Base-by-base conservation (phyloP, 1,139 yeast genomes). In the Sugiyamaella castrensis region DNA sequence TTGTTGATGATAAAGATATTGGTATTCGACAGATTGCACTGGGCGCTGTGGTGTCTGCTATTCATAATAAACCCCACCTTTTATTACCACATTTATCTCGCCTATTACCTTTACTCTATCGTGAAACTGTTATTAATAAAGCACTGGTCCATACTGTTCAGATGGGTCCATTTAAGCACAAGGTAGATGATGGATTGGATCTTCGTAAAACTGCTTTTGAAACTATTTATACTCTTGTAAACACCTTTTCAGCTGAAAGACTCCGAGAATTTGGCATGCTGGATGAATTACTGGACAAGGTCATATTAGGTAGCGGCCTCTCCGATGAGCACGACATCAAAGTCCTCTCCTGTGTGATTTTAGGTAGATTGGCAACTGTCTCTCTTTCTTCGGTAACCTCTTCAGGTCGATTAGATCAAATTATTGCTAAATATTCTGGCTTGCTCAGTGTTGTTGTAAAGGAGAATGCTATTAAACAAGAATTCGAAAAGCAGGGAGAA, bases 141-240 rank as follows among this genome's bases (percentile, higher is more conserved):
- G 75, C 76, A 46, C 82, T 81, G 58, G 79, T 85, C 45, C 82
- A 82, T 50, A 70, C 75, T 10, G 83, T 87, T 36, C 86, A 84
- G 41, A 86, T 88, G 82, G 96, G 96, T 0, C 95, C 95, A 0
- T 87, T 85, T 71, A 86, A 86, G 60, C 91, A 86, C 62, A 81
- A 82, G 53, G 78, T 86, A 40, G 96, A 87, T 61, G 85, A 84
- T 58, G 95, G 92, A 0, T 71, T 86, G 41, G 89, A 82, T 54
- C 77, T 82, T 51, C 74, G 96, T 48, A 86, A 85, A 62, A 75
- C 85, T 43, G 75, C 87, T 8, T 86, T 83, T 63, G 96, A 87
- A 61, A 71, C 84, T 30, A 70, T 87, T 42, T 82, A 82, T 62
- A 75, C 87, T 5, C 66, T 85, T 46, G 58, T 72, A 48, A 56